Base-by-base conservation (phyloP, 768 basidiomycete genomes). In the Clathrus columnatus region DNA sequence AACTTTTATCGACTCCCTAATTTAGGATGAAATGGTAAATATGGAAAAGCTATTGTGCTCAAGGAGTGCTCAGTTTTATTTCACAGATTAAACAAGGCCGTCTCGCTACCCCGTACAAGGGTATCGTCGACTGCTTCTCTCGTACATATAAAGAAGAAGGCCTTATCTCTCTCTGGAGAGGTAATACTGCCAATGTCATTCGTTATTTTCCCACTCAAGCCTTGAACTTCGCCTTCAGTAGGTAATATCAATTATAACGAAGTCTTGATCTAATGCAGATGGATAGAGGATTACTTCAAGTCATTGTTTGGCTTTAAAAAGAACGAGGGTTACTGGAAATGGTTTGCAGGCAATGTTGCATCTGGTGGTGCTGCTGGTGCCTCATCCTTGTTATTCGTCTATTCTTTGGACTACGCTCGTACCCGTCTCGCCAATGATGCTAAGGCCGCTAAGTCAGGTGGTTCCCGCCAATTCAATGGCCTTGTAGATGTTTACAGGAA, bases 171-270 rank as follows among this genome's bases (percentile, higher is more conserved):
- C 78, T 99, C 68, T 98, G 96, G 96, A 79, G 96, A 77, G 96
- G 96, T 73, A 99, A 99, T 85, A 98, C 95, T 57, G 95, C 96
- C 82, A 99, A 99, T 77, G 96, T 99, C 75, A 96, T 99, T 78
- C 94, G 96, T 71, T 99, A 99, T 88, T 99, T 99, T 92, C 96
- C 96, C 51, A 99, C 96, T 56, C 95, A 99, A 73, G 96, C 96
- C 41, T 76, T 98, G 65, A 99, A 99, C 89, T 98, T 99, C 67
- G 95, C 95, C 70, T 98, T 97, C 87, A 98, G 90, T 96, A 64
- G 64, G 92, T 83, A 1, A 16, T 41, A 30, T n/a, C 41, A 16
- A 27, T 5, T 47, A 11, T 18, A 30, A 1, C 51, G 2, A 47
- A 20, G 4, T 29, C 7, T 16, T 21, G 50, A 29, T 51, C 14